Evolutionary conservation across 2,329 filamentous ascomycete species (phyloP), one percentile per base, ranked within the genome.

Genomic region (Leptographium procerum): DNA sequence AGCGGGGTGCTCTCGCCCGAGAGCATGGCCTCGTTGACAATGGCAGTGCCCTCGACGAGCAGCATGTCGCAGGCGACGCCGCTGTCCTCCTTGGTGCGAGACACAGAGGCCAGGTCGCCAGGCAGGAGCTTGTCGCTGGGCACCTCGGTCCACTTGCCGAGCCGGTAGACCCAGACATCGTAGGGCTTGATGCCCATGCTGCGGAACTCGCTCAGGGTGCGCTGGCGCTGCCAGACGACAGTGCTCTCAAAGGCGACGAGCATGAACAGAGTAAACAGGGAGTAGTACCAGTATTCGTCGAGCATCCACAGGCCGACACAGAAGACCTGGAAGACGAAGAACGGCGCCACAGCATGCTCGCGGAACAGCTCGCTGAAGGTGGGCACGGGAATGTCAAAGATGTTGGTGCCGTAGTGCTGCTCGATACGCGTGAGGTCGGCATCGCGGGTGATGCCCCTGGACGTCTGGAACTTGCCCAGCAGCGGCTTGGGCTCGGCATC

Each of bases 251-350:
- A 99, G 60, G 84, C 86, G 65, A 99, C 90, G 58, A 99, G 83
- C 95, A 99, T 99, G 76, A 97, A 91, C 26, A 99, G 85, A 0
- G 95, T 99, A 73, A 99, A 99, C 24, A 99, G 83, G 61, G 94
- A 97, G 76, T 99, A 99, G 78, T 99, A 99, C 94, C 95, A 99
- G 75, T 97, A 99, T 74, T 99, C 95, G 69, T 99, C 94, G 69
- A 99, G 77, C 85, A 97, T 89, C 94, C 94, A 99, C 61, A 99
- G 77, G 19, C 94, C 95, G 60, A 99, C 94, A 67, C 95, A 99
- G 77, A 99, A 99, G 61, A 99, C 80, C 78, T 99, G 94, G 76
- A 99, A 99, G 63, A 99, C 91, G 74, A 99, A 99, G 79, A 99
- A 99, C 6, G 94, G 94, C 26, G 95, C 95, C 26, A 99, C 95